A percentile compares a stretch with the other conserved stretches of the same genome.
These are phyloP conservation scores for Xylaria sp. DNA, from an alignment of 2,329 filamentous ascomycete genomes.

Conservation along the genomic window DNA sequence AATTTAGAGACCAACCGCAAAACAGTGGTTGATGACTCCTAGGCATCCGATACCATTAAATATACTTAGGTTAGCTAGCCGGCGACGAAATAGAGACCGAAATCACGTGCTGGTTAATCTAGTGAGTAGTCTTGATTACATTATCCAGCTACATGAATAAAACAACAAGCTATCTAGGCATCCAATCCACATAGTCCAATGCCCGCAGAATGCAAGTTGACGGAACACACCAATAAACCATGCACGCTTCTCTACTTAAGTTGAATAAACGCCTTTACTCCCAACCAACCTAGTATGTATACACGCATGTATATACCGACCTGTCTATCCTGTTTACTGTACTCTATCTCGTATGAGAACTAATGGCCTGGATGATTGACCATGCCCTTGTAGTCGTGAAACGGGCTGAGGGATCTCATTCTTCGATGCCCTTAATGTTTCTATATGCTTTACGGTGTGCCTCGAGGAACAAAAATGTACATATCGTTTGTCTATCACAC, in stretches of 20 bases:
- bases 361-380: neutral
- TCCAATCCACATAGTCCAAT: conserved; percentile 2
- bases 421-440: conserved; percentile 59
- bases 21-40: conserved; percentile 5
- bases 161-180: conserved; percentile 3
- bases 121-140: conserved; percentile 4
- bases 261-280: conserved; percentile 30
- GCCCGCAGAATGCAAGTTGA: conserved; percentile 20
- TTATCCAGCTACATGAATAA: conserved; percentile 16
- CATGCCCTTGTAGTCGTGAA: neutral
- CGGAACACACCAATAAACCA: neutral
- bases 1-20: neutral
- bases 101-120: neutral
- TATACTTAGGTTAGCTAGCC: neutral
- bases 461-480: conserved; percentile 87
- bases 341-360: conserved; percentile 27
- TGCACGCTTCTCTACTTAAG: conserved; percentile 2
- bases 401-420: conserved; percentile 33
- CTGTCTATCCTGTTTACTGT: conserved; percentile 31
- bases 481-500: conserved; percentile 76
- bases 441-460: conserved; percentile 84
- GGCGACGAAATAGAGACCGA: neutral
- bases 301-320: conserved; percentile 22
- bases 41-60: conserved; percentile 2
- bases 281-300: conserved; percentile 20